Percentiles rank a stretch among this genome's conserved stretches.
These are phyloP conservation scores for Podosphaera fusca DNA, from an alignment of 2,329 filamentous ascomycete species.

Conservation along the genomic window DNA sequence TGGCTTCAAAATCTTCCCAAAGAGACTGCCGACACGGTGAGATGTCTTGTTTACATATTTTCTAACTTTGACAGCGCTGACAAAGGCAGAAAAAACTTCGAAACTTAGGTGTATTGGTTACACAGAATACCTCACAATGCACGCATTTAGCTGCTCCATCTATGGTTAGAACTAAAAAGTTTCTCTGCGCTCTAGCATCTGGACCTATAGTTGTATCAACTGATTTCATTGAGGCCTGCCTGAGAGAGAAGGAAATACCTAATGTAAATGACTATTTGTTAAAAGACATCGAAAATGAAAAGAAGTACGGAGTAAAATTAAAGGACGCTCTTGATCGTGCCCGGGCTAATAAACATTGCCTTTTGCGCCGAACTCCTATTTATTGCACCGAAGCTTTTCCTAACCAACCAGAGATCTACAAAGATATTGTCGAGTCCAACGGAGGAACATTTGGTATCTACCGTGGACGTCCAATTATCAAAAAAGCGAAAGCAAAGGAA, in stretches of 20 bases:
- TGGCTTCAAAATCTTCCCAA: constrained; percentile 55
- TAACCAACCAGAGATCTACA: constrained; percentile 67
- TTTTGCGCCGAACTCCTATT: constrained; percentile 54
- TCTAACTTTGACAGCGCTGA: background rate
- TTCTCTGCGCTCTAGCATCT: constrained; percentile 65
- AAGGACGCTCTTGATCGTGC: constrained; percentile 46
- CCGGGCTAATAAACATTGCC: constrained; percentile 48
- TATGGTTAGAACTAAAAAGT: constrained; percentile 80
- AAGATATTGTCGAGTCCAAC: constrained; percentile 68
- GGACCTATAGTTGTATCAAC: constrained; percentile 58
- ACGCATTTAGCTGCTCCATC: constrained; percentile 74
- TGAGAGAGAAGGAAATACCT: constrained; percentile 44
- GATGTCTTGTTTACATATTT: constrained; percentile 13
- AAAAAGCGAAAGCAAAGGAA: constrained; percentile 36
- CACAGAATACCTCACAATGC: constrained; percentile 50
- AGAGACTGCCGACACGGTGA: constrained; percentile 62
- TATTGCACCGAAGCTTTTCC: constrained; percentile 65
- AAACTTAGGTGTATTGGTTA: constrained; percentile 59
- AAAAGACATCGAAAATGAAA: constrained; percentile 49
- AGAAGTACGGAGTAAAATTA: constrained; percentile 45
- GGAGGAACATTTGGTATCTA: constrained; percentile 65
- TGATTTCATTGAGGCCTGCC: constrained; percentile 53
- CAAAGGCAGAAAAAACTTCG: constrained; percentile 48
- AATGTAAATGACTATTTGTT: constrained; percentile 43
- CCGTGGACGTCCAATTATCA: constrained; percentile 43